Evolutionary conservation across 495 filamentous ascomycete genomes (phyloP), one percentile per base, ranked within the genome.

Genomic region (Antarctomyces pellizariae): DNA sequence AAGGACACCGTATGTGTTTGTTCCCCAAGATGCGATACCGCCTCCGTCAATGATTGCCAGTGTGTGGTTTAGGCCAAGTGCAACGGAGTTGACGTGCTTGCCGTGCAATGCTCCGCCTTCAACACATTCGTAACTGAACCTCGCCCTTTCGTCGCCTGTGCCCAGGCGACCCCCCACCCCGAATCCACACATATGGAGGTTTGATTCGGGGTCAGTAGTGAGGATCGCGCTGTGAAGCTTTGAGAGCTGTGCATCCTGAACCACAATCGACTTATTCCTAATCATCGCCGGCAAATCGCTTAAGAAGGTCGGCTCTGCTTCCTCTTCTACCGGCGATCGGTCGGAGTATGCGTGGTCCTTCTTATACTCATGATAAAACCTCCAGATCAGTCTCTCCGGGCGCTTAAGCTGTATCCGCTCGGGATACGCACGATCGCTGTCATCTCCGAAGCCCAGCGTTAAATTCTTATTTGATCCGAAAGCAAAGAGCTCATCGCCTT

Each of bases 391-490:
- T 35, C 82, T 70, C 12, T 75, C 67, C 1, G 84, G 80, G n/a
- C 89, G 68, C 22, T 71, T 63, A 32, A 95, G 44, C 12, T 50
- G 48, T 7, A 91, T 62, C 22, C 79, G 65, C 42, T 97, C 86
- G 0, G 86, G 86, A 44, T 68, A 91, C 28, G 93, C 80, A 2
- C 86, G 70, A 36, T 97, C 83, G 45, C 92, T 82, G 37, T 83
- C 69, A 41, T 93, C 78, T 9, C 80, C 78, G 36, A 95, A 74
- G 2, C 89, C 86, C 22, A 97, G 61, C 5, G 74, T 82, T 7
- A 90, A 51, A 37, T 97, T 97, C 37, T 86, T 84, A 47, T 92
- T 95, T 45, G 79, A 92, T 11, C 86, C 86, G 43, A 92, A 86
- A 0, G 75, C 72, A 37, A 75, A 97, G 0, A 92, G 48, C 41